A percentile compares a stretch with the other conserved stretches of the same genome.
Evolutionary conservation across 2,329 filamentous ascomycete species (phyloP).

Genomic region (Chaetomiaceae sp.): DNA sequence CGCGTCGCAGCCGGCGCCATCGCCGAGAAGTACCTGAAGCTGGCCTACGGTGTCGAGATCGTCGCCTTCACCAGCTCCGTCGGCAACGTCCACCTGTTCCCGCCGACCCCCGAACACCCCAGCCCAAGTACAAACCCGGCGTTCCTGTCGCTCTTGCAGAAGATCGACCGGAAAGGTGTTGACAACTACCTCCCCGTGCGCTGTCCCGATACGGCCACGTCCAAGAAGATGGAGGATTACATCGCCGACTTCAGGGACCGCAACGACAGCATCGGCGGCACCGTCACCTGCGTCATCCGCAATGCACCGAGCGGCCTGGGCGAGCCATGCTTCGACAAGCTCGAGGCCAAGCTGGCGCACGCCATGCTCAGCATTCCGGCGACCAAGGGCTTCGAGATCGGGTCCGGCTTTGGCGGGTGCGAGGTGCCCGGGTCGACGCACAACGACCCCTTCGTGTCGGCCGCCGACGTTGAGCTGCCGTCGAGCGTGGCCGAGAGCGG

Average conservation of each 20-base stretch:
- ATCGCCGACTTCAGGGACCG: conserved; percentile 73
- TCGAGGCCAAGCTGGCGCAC: conserved; percentile 85
- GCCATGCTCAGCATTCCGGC: conserved; percentile 95
- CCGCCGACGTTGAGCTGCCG: conserved; percentile 34
- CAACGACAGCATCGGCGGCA: conserved; percentile 87
- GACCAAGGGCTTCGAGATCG: conserved; percentile 92
- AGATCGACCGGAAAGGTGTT: conserved; percentile 67
- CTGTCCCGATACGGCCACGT: conserved; percentile 65
- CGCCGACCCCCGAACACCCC: conserved; percentile 61
- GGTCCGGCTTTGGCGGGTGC: conserved; percentile 83
- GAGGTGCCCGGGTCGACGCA: conserved; percentile 82
- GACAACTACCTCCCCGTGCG: conserved; percentile 81
- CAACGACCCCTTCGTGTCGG: conserved; percentile 78
- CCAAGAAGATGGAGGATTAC: conserved; percentile 66
- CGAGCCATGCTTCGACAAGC: conserved; percentile 92
- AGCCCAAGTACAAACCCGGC: conserved; percentile 67
- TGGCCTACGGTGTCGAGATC: conserved; percentile 82
- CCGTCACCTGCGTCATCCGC: conserved; percentile 87
- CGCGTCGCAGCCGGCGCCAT: conserved; percentile 88
- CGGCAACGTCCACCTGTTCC: conserved; percentile 71
- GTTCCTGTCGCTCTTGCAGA: conserved; percentile 68
- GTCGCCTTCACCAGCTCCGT: conserved; percentile 85
- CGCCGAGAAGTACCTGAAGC: conserved; percentile 81
- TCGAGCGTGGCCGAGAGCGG: conserved; percentile 40
- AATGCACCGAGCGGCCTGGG: conserved; percentile 81